phyloP scores from a whole-genome alignment of 139 green algal species.

The Chlamydomonas sphaeroides region DNA sequence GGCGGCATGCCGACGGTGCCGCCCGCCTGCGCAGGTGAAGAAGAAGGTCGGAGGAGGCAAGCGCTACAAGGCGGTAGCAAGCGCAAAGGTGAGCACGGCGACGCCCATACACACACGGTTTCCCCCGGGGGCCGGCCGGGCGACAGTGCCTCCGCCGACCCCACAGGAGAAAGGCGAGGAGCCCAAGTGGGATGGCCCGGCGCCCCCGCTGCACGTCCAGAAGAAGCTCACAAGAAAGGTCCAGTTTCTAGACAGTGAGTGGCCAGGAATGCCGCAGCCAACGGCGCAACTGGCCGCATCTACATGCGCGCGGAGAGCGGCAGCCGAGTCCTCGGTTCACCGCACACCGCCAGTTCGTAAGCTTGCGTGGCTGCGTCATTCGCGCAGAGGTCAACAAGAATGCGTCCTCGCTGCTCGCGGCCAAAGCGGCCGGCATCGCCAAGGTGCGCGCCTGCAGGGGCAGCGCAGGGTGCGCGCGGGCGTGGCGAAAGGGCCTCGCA shows the following conservation, averaged over 20 bases:
- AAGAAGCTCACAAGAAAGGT: slow-evolving; percentile 37
- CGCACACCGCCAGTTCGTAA: no score
- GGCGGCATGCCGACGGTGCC: no score
- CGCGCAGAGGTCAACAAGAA: slow-evolving; percentile 2
- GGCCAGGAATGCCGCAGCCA: no score
- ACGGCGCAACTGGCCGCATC: no score
- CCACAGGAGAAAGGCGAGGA: background rate
- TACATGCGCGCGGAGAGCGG: no score
- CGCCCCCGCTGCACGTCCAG: slow-evolving; percentile 25
- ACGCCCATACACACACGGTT: background rate
- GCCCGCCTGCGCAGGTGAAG: slow-evolving; percentile 17
- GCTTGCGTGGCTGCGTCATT: no score
- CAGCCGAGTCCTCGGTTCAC: no score
- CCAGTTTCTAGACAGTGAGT: slow-evolving; percentile 30
- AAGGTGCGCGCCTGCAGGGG: background rate
- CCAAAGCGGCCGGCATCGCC: background rate
- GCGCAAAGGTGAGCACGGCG: slow-evolving; percentile 3
- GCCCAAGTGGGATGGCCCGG: slow-evolving; percentile 29
- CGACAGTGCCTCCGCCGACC: background rate
- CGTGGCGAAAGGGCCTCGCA: no score
- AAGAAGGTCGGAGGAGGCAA: slow-evolving; percentile 39
- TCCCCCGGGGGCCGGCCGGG: background rate
- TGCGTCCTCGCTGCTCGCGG: background rate
- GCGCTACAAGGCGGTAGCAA: slow-evolving; percentile 22
- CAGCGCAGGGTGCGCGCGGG: background rate